Evolutionary conservation across 805 yeast species (phyloP).

Genomic region (Torulaspora quercuum): DNA sequence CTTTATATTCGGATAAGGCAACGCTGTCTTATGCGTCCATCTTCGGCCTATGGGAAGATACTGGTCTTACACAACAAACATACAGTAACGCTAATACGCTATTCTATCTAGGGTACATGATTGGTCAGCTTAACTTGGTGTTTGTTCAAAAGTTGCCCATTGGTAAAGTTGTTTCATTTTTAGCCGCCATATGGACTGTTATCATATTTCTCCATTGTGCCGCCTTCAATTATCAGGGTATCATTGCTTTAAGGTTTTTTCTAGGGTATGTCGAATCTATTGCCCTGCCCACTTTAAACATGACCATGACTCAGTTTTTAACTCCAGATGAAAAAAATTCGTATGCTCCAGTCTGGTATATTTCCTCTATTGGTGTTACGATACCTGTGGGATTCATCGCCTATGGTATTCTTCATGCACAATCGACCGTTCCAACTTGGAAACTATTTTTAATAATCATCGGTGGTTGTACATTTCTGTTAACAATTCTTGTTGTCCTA

Average conservation of each 20-base stretch:
- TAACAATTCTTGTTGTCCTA: constrained; percentile 35
- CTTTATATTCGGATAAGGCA: constrained; percentile 50
- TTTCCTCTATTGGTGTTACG: constrained; percentile 48
- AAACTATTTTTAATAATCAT: constrained; percentile 52
- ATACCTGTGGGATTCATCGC: constrained; percentile 54
- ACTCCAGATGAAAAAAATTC: constrained; percentile 48
- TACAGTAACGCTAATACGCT: constrained; percentile 49
- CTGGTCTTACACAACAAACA: constrained; percentile 41
- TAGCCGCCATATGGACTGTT: constrained; percentile 44
- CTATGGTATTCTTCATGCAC: constrained; percentile 36
- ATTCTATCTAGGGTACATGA: constrained; percentile 49
- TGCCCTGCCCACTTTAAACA: constrained; percentile 45
- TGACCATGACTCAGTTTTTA: constrained; percentile 49
- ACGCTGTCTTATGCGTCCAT: constrained; percentile 48
- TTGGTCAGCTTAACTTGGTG: constrained; percentile 47
- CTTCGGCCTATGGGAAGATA: constrained; percentile 46
- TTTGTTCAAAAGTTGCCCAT: constrained; percentile 45
- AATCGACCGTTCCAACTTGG: constrained; percentile 42
- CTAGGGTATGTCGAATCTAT: constrained; percentile 49
- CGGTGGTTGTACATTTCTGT: constrained; percentile 51
- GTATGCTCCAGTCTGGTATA: constrained; percentile 52
- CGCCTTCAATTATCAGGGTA: constrained; percentile 45
- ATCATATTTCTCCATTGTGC: constrained; percentile 47
- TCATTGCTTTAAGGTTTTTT: constrained; percentile 47
- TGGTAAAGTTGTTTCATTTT: constrained; percentile 38